A percentile compares a stretch with the other conserved stretches of the same genome.
phyloP scores from a whole-genome alignment of 2,329 filamentous ascomycete genomes.

The Cladosporium sp. region DNA sequence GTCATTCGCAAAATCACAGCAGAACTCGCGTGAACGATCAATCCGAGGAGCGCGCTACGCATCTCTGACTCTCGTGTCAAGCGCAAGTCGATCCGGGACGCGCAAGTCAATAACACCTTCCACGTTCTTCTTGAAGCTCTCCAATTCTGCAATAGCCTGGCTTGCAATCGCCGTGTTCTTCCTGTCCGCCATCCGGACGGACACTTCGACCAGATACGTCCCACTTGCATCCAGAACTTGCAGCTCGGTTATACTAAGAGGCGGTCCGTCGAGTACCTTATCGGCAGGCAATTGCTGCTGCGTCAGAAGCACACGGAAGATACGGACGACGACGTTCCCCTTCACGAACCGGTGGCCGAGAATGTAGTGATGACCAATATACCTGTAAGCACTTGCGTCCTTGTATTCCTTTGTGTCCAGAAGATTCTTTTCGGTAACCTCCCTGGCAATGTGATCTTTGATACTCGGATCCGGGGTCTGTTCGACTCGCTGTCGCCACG shows the following conservation, averaged over 20 bases:
- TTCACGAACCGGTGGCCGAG: slow-evolving; percentile 56
- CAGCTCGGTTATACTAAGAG: slow-evolving; percentile 41
- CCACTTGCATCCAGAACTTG: slow-evolving; percentile 53
- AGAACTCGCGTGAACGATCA: too few species aligned
- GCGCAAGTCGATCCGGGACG: slow-evolving; percentile 53
- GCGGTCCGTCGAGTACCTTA: slow-evolving; percentile 31
- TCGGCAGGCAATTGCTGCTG: neutral
- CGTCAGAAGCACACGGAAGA: slow-evolving; percentile 50
- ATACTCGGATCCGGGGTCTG: slow-evolving; percentile 46
- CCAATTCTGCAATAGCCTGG: slow-evolving; percentile 51
- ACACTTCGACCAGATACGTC: slow-evolving; percentile 55
- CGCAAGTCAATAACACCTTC: slow-evolving; percentile 55
- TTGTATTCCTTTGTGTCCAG: slow-evolving; percentile 40
- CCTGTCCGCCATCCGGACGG: slow-evolving; percentile 53
- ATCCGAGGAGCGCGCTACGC: neutral
- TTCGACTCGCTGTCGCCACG: slow-evolving; percentile 25
- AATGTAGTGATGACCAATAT: slow-evolving; percentile 50
- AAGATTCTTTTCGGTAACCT: slow-evolving; percentile 47
- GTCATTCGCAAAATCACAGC: too few species aligned
- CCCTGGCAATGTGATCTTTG: slow-evolving; percentile 50
- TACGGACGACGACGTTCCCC: slow-evolving; percentile 53
- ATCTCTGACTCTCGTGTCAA: slow-evolving; percentile 55
- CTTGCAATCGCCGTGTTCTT: slow-evolving; percentile 52
- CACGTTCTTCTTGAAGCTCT: slow-evolving; percentile 50
- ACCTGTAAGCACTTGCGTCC: slow-evolving; percentile 20